Conservation (phyloP, 805 yeast species). For the Candida vartiovaarae region DNA sequence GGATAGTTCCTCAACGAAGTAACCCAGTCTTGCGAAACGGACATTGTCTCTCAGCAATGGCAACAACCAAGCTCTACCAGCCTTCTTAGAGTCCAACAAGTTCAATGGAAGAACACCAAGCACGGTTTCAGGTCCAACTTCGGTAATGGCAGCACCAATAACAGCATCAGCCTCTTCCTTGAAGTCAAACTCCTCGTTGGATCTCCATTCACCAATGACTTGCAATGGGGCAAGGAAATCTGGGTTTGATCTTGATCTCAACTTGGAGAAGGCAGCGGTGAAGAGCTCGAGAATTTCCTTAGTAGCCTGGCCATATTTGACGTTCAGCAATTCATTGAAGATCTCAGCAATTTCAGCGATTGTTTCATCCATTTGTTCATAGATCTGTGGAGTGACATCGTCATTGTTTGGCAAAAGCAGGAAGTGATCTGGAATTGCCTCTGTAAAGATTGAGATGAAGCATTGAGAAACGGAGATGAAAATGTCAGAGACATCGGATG, state of each 20-base stretch:
- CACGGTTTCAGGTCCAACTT: slow-evolving; percentile 84
- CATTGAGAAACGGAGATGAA: slow-evolving; percentile 80
- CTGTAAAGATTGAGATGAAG: slow-evolving; percentile 66
- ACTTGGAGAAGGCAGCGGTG: slow-evolving; percentile 51
- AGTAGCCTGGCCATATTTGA: slow-evolving; percentile 71
- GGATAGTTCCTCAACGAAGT: slow-evolving; percentile 52
- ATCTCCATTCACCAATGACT: slow-evolving; percentile 80
- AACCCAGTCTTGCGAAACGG: slow-evolving; percentile 58
- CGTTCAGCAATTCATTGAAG: slow-evolving; percentile 40
- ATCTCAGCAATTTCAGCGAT: slow-evolving; percentile 45
- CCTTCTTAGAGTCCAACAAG: slow-evolving; percentile 43
- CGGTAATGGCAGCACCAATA: slow-evolving; percentile 68
- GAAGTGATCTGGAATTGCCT: slow-evolving; percentile 54
- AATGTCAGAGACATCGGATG: slow-evolving; percentile 58
- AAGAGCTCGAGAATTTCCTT: slow-evolving; percentile 66
- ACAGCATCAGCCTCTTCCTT: slow-evolving; percentile 75
- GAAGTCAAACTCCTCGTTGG: slow-evolving; percentile 60
- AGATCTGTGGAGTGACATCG: slow-evolving; percentile 38
- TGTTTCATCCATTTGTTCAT: slow-evolving; percentile 49
- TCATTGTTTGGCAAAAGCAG: slow-evolving; percentile 42
- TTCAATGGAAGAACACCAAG: slow-evolving; percentile 73
- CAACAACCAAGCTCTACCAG: slow-evolving; percentile 94
- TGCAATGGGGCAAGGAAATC: slow-evolving; percentile 60
- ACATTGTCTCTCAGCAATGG: slow-evolving; percentile 88
- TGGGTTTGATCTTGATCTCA: slow-evolving; percentile 63